Base-by-base conservation (phyloP, 2,329 filamentous ascomycete species). In the Blumeriella jaapii region DNA sequence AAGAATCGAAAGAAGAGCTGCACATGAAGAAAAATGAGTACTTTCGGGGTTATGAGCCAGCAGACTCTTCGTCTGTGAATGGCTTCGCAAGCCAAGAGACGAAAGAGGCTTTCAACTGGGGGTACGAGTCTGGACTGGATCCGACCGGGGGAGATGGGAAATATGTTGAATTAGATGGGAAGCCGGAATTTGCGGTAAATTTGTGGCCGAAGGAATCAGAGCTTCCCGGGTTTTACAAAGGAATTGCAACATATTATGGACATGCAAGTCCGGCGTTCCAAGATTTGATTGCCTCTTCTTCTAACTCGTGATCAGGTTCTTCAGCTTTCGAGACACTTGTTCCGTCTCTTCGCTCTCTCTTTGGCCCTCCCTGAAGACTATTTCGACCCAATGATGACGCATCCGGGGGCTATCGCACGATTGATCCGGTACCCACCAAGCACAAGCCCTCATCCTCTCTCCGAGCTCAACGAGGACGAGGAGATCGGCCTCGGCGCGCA, bases 401-500 rank as follows among this genome's bases (percentile, higher is more conserved):
- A 64, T 20, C 59, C 64, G 2, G 56, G 64, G 10, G 61, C 58
- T 22, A 61, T 61, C 11, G 55, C 65, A 45, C 56, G 64, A 16
- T 45, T 70, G 28, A 59, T 70, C 9, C 65, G 69, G 45, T 71
- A 71, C 44, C 65, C 65, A 2, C 59, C 64, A 2, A 60, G 60
- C 38, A 55, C 42, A 5, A 48, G 51, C 15, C 48, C 48, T 6
- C 49, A 48, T 11, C 44, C 51, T 2, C 36, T 49, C 3, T 51
- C 46, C 2, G 38, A 53, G 3, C 39, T 55, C 2, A 58, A 38
- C 16, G 37, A 45, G 28, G 45, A 47, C 17, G 49, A 50, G 31
- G 49, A 54, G 18, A 45, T 51, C 14, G 50, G 44, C 4, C 61
- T 53, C 2, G 67, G 68, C 0, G 67, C 64, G 3, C 70, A 71